Conservation (phyloP, 768 basidiomycete species). For the Tulasnella sp. region DNA sequence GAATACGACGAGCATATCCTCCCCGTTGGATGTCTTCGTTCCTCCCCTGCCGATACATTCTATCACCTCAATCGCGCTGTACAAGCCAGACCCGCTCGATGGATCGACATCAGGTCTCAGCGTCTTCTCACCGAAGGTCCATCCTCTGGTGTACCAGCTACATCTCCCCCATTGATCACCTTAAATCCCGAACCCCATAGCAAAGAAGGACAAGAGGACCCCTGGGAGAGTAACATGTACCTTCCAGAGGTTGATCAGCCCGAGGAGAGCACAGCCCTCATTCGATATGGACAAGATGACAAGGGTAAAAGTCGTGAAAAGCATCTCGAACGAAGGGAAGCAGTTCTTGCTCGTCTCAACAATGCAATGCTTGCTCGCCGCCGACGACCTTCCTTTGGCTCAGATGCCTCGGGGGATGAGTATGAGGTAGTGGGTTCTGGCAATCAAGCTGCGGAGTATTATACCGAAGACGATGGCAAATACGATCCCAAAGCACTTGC, state of each 20-base stretch:
- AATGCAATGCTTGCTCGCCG: background rate
- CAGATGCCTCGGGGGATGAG: background rate
- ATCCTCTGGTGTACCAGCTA: too few relatives aligned
- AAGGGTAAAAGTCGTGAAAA: conserved; percentile 47
- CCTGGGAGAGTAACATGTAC: conserved; percentile 19
- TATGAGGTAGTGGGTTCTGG: too few relatives aligned
- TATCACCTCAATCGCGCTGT: conserved; percentile 18
- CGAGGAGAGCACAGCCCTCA: background rate
- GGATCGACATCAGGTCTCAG: conserved; percentile 6
- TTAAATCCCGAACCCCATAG: background rate
- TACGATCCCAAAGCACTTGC: conserved; percentile 15
- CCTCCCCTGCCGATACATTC: conserved; percentile 19
- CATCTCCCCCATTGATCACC: too few relatives aligned
- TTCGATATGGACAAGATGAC: conserved; percentile 26
- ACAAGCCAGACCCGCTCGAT: conserved; percentile 18
- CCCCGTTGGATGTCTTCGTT: conserved; percentile 20
- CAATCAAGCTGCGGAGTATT: background rate
- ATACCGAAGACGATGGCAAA: conserved; percentile 14
- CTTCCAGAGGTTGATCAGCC: conserved; percentile 3
- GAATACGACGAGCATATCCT: conserved; percentile 21
- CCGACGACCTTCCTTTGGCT: background rate
- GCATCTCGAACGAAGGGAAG: conserved; percentile 26
- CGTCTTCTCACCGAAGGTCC: too few relatives aligned
- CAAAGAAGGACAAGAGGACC: conserved; percentile 4
- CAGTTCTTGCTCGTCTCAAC: background rate